Percentiles rank a stretch among this genome's conserved stretches.
Conservation (phyloP, 805 yeast genomes). For the Candida parachauliodes region DNA sequence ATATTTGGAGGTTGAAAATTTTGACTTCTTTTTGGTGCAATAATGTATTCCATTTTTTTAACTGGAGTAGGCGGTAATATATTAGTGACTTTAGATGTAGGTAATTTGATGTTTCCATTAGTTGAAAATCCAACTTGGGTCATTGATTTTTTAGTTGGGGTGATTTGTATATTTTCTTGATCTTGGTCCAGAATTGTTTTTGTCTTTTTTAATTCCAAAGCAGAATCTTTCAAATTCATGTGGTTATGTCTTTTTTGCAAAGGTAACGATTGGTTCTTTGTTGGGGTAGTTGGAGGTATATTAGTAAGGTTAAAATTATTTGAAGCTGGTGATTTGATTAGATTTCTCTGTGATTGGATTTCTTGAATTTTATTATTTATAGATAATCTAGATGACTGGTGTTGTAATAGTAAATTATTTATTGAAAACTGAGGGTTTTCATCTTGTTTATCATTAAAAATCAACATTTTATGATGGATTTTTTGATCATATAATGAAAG, state of each 20-base stretch:
- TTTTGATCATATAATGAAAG: conserved; percentile 40
- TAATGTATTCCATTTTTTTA: conserved; percentile 48
- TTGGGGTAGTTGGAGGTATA: conserved; percentile 4
- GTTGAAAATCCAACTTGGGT: conserved; percentile 40
- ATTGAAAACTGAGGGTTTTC: conserved; percentile 35
- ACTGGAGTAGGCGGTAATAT: conserved; percentile 69
- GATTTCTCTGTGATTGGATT: conserved; percentile 13
- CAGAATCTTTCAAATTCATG: conserved; percentile 38
- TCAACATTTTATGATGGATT: conserved; percentile 31
- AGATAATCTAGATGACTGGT: conserved; percentile 33
- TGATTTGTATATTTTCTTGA: not conserved
- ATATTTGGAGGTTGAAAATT: conserved; percentile 6
- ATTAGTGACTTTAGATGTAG: conserved; percentile 39
- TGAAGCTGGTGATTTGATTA: conserved; percentile 7
- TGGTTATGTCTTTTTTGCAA: conserved; percentile 27
- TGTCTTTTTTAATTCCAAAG: conserved; percentile 34
- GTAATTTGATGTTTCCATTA: conserved; percentile 50
- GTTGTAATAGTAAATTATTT: conserved; percentile 35
- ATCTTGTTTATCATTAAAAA: conserved; percentile 21
- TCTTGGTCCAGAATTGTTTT: conserved; percentile 4
- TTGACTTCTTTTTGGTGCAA: not conserved
- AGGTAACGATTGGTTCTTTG: conserved; percentile 11
- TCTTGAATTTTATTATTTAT: conserved; percentile 27
- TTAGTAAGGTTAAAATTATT: not conserved
- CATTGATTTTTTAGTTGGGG: conserved; percentile 1